Conservation (phyloP, 1,284 basidiomycete species). For the Malassezia dermatis region DNA sequence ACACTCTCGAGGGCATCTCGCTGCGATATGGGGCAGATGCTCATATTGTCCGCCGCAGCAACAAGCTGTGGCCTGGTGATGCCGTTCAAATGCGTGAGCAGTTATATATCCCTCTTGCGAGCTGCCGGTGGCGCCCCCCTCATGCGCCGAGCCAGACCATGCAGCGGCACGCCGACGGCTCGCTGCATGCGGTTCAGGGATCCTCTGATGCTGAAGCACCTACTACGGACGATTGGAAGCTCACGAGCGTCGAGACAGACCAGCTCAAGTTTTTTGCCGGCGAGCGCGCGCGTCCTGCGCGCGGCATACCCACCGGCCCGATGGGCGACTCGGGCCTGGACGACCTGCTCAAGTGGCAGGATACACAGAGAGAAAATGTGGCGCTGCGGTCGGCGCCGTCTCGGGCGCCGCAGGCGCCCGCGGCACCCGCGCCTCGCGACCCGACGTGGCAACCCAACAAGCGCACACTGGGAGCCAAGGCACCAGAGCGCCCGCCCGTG, state of each 20-base stretch:
- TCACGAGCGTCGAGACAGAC: slow-evolving; percentile 13
- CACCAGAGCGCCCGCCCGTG: not conserved
- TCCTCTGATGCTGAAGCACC: not conserved
- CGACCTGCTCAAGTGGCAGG: slow-evolving; percentile 26
- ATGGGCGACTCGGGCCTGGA: slow-evolving; percentile 39
- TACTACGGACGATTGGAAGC: not conserved
- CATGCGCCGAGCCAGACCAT: slow-evolving; percentile 27
- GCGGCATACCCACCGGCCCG: slow-evolving; percentile 12
- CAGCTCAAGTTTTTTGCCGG: slow-evolving; percentile 25
- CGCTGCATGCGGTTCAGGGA: not conserved
- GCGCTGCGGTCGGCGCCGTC: not conserved
- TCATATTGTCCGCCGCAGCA: slow-evolving; percentile 31
- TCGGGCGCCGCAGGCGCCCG: not conserved
- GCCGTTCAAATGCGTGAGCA: slow-evolving; percentile 36
- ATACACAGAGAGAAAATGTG: slow-evolving; percentile 1
- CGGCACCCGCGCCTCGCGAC: not conserved
- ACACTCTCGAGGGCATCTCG: slow-evolving; percentile 34
- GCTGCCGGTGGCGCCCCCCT: slow-evolving; percentile 30
- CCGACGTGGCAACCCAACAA: not conserved
- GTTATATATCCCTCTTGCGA: slow-evolving; percentile 40
- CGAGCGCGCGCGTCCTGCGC: slow-evolving; percentile 6
- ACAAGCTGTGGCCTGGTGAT: slow-evolving; percentile 44
- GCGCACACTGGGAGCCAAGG: not conserved
- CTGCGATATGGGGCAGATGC: slow-evolving; percentile 43
- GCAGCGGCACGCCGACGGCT: slow-evolving; percentile 5